Evolutionary conservation across 768 basidiomycete species (phyloP), one percentile per base, ranked within the genome.

Genomic region (Chiua virens): DNA sequence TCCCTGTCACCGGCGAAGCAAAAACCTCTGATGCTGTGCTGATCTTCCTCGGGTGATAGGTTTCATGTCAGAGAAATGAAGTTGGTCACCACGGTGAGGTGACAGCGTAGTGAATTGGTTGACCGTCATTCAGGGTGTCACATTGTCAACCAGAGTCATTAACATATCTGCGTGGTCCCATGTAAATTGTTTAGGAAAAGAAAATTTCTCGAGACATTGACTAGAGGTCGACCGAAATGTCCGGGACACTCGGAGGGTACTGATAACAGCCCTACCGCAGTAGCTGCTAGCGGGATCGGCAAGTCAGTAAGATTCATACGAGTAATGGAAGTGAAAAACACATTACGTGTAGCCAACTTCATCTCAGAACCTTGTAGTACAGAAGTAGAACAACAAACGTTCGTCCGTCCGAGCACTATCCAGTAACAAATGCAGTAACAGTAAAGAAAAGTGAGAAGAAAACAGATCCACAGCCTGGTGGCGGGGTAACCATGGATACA

Each of bases 21-120:
- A 49, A 63, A 64, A 42, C n/a, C 5, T 20, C 43, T 54, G 37
- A 63, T 65, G 63, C 62, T 63, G 62, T 63, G 62, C 35, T 3
- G 22, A 15, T 32, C 45, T 54, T 62, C 54, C 28, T 47, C 13
- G 23, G 47, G 42, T 40, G 34, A 13, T 34, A 30, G 22, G 36
- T 40, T 54, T 60, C 55, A 56, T 50, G 41, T 50, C 28, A 14
- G 38, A 34, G 40, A 49, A 49, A 52, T 49, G 45, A 48, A 39
- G 36, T 41, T 9, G 18, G 35, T 63, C 46, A 36, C 32, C 52
- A 48, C 41, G 25, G 25, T 8, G 22, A 51, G 35, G 45, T 48
- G 52, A 45, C 14, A 28, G 15, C 20, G 14, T 30, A 15, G 30
- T 18, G 25, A 21, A n/a, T 34, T 43, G 30, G 28, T 52, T 25